These are phyloP conservation scores for Tylopilus vinaceipallidus DNA, from an alignment of 768 basidiomycete genomes.

Conservation along the genomic window DNA sequence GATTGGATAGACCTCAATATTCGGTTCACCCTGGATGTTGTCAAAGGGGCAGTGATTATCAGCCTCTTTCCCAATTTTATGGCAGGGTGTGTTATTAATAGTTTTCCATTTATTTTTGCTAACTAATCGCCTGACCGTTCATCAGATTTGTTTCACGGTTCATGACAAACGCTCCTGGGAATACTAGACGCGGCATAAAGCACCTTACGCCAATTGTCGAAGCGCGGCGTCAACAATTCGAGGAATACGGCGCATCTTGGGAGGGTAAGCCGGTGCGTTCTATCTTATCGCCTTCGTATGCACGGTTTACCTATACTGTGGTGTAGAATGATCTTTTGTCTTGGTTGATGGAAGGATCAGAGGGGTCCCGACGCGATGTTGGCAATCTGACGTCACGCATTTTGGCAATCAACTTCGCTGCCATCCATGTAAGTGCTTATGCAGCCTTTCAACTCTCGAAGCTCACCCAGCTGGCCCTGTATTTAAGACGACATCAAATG, in stretches of 20 bases:
- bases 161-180: background rate
- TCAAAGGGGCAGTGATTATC: slow-evolving; percentile 18
- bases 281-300: background rate
- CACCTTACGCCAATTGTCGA: slow-evolving; percentile 4
- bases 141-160: background rate
- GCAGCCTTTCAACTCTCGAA: no score
- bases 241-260: background rate
- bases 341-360: background rate
- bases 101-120: no score
- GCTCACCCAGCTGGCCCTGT: no score
- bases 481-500: no score
- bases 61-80: slow-evolving; percentile 33
- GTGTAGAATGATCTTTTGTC: background rate
- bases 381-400: background rate
- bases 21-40: slow-evolving; percentile 21
- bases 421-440: slow-evolving; percentile 16
- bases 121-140: no score
- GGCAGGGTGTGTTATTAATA: no score
- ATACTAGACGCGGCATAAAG: background rate
- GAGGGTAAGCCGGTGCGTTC: background rate
- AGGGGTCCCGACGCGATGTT: background rate
- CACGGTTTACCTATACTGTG: no score
- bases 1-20: slow-evolving; percentile 36
- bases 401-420: background rate
- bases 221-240: background rate